These are phyloP conservation scores for Cucurbita argyrosperma DNA, from an alignment of 306 rosid genomes.

Conservation along the genomic window DNA sequence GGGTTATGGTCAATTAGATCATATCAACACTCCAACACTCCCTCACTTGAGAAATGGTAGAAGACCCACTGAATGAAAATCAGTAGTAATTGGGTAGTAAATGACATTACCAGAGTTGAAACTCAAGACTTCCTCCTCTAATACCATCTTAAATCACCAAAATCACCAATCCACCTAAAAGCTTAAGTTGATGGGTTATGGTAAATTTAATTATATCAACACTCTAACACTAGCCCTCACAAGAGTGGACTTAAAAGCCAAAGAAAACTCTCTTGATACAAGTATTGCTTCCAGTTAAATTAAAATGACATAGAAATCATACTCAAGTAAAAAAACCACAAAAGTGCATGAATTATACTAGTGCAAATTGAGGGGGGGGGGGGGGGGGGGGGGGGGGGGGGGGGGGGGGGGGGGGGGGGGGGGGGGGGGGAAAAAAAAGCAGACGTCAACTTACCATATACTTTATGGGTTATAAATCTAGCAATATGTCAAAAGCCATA, in stretches of 20 bases:
- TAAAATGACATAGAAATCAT: neutral
- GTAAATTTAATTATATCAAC: no score
- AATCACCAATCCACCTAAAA: no score
- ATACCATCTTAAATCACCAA: no score
- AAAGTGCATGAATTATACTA: neutral
- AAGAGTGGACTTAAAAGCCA: neutral
- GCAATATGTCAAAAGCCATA: neutral
- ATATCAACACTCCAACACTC: no score
- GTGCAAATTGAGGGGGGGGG: neutral
- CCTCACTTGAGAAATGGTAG: no score
- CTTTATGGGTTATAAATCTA: neutral
- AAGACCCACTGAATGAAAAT: no score
- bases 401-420: fast-evolving
- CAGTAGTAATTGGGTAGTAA: no score
- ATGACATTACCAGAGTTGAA: no score
- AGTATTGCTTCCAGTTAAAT: neutral
- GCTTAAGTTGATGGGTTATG: no score
- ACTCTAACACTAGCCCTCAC: no score
- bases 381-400: fast-evolving
- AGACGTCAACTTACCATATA: neutral
- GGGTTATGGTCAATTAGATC: no score
- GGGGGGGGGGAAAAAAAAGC: neutral
- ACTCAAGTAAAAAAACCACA: neutral
- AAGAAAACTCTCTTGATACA: neutral
- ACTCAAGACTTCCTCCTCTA: no score